phyloP scores from a whole-genome alignment of 2,329 filamentous ascomycete species.

The Monosporascus sp. region DNA sequence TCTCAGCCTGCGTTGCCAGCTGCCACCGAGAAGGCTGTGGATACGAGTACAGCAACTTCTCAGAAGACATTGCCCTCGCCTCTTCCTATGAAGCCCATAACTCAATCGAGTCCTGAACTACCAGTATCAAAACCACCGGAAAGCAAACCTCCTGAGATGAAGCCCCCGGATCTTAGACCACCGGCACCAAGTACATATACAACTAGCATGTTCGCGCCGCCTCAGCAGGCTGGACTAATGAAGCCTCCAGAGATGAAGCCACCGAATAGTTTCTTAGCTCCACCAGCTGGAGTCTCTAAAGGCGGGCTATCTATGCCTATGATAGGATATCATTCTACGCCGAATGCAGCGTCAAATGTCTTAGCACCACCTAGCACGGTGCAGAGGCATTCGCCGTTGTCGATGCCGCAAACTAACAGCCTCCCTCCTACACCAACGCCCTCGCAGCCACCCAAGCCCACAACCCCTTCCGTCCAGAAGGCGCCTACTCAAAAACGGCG shows the following conservation, averaged over 20 bases:
- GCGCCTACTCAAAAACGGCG: background rate
- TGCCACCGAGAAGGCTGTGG: slow-evolving; percentile 4
- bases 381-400: slow-evolving; percentile 30
- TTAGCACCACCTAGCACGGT: slow-evolving; percentile 40
- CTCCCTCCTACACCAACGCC: slow-evolving; percentile 13
- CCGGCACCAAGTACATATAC: slow-evolving; percentile 20
- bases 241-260: slow-evolving; percentile 24
- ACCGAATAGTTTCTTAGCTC: slow-evolving; percentile 25
- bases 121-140: slow-evolving; percentile 11
- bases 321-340: slow-evolving; percentile 27
- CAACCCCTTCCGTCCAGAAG: slow-evolving; percentile 4
- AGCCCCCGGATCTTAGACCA: slow-evolving; percentile 20
- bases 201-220: slow-evolving; percentile 28
- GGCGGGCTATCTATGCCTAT: slow-evolving; percentile 28
- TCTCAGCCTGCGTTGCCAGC: slow-evolving; percentile 2
- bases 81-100: background rate
- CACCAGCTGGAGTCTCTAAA: slow-evolving; percentile 22
- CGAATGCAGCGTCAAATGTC: slow-evolving; percentile 29
- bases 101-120: slow-evolving; percentile 7
- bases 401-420: slow-evolving; percentile 25
- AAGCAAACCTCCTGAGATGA: slow-evolving; percentile 17
- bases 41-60: background rate
- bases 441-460: slow-evolving; percentile 14
- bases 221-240: slow-evolving; percentile 20
- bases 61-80: slow-evolving; percentile 4